A percentile compares a stretch with the other conserved stretches of the same genome.
These are phyloP conservation scores for Trichoderma arundinaceum DNA, from an alignment of 2,329 filamentous ascomycete genomes.

Conservation along the genomic window DNA sequence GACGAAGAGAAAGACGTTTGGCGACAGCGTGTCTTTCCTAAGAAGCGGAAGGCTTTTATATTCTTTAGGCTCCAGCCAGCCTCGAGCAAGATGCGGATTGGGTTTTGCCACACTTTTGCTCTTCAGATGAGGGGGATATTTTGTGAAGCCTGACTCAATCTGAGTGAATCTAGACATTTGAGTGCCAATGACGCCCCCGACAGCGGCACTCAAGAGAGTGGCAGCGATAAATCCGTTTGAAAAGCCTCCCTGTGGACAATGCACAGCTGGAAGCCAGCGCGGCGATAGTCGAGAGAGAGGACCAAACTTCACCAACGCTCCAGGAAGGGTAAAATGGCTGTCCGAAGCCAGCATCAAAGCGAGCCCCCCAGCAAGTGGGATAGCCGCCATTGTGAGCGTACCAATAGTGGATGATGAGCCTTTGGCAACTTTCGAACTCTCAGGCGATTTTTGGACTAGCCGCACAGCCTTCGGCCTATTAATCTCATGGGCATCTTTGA, in stretches of 20 bases:
- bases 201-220: slow-evolving; percentile 1
- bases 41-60: slow-evolving; percentile 49
- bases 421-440: not conserved
- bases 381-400: not conserved
- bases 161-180: slow-evolving; percentile 4
- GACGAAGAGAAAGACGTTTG: slow-evolving; percentile 53
- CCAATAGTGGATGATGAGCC: slow-evolving; percentile 3
- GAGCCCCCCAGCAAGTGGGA: slow-evolving; percentile 5
- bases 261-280: not conserved
- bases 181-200: not conserved
- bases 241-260: slow-evolving; percentile 6
- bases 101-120: not conserved
- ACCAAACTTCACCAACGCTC: not conserved
- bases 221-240: slow-evolving; percentile 11
- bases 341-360: slow-evolving; percentile 1
- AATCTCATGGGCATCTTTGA: slow-evolving; percentile 41
- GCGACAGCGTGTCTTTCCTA: slow-evolving; percentile 48
- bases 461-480: slow-evolving; percentile 31
- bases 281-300: not conserved
- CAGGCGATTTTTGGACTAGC: not conserved
- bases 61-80: slow-evolving; percentile 31
- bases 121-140: slow-evolving; percentile 11
- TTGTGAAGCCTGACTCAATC: slow-evolving; percentile 19
- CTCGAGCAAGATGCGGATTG: slow-evolving; percentile 11
- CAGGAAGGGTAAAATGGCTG: not conserved